These are phyloP conservation scores for Prunella vulgaris DNA, from an alignment of 257 asterid species.

Conservation along the genomic window DNA sequence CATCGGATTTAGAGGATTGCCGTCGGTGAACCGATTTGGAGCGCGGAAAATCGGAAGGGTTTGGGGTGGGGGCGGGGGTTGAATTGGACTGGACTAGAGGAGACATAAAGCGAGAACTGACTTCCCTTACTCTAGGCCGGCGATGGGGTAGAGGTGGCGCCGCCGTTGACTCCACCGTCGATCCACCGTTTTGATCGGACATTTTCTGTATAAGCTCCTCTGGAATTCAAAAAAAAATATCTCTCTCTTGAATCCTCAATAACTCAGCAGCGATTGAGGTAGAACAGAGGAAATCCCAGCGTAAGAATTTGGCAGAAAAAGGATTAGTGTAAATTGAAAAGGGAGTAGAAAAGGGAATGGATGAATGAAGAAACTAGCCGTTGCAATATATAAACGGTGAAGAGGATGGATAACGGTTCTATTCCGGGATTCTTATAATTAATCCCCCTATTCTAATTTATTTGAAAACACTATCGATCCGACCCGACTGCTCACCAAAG, in stretches of 20 bases:
- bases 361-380: slow-evolving; percentile 36
- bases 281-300: not conserved
- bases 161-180: slow-evolving; percentile 3
- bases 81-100: slow-evolving; percentile 35
- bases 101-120: slow-evolving; percentile 47
- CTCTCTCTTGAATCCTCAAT: not conserved
- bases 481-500: not conserved
- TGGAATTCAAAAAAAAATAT: not conserved
- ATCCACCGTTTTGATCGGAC: slow-evolving; percentile 24
- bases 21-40: slow-evolving; percentile 37
- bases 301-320: slow-evolving; percentile 20
- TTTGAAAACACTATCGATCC: slow-evolving; percentile 9
- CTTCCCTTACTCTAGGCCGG: slow-evolving; percentile 43
- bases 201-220: not conserved
- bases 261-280: slow-evolving; percentile 14
- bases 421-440: not conserved
- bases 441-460: not conserved
- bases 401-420: slow-evolving; percentile 19
- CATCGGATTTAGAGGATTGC: slow-evolving; percentile 26
- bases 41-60: slow-evolving; percentile 29
- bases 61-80: slow-evolving; percentile 26
- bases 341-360: not conserved
- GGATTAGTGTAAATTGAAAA: slow-evolving; percentile 9
- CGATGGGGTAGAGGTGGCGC: slow-evolving; percentile 35
- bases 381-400: slow-evolving; percentile 12